Evolutionary conservation across 306 rosid species (phyloP), one percentile per base, ranked within the genome.

Genomic region (Vigna unguiculata): DNA sequence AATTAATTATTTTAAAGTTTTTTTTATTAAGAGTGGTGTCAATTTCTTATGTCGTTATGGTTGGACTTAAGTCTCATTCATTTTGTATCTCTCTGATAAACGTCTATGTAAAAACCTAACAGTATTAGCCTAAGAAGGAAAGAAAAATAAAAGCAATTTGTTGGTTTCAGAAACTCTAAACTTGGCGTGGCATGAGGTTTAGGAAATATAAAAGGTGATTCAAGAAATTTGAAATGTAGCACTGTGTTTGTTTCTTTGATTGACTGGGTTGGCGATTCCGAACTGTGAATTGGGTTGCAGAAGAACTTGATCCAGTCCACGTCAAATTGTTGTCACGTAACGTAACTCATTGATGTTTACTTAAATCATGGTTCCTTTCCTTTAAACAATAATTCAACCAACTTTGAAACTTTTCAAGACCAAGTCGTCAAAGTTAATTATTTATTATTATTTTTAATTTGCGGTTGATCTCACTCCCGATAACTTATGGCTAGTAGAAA

Each of bases 91-190:
- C n/a, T n/a, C n/a, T n/a, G n/a, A n/a, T n/a, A n/a, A n/a, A n/a
- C n/a, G n/a, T n/a, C n/a, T n/a, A n/a, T n/a, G n/a, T n/a, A n/a
- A n/a, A n/a, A n/a, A n/a, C n/a, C n/a, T n/a, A n/a, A n/a, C n/a
- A n/a, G n/a, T n/a, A n/a, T n/a, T n/a, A 10, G 28, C 49, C 20
- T 45, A 20, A 21, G 9, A 53, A 71, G 36, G 30, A 17, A 36
- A 34, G 34, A 34, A n/a, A 36, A 76, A 16, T 9, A 41, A 38
- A 47, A 11, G 12, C 49, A 4, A 17, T 68, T 55, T 68, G 60
- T 78, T 68, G 11, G 8, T 77, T 77, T 72, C 58, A 38, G 61
- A 64, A n/a, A 72, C 73, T 64, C 25, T 82, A 78, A 81, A 13
- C 52, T 34, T 34, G 47, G 47, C 24, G 11, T 69, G 34, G 13